These are phyloP conservation scores for Aspergillus kassunensis DNA, from an alignment of 495 filamentous ascomycete genomes.

Conservation along the genomic window DNA sequence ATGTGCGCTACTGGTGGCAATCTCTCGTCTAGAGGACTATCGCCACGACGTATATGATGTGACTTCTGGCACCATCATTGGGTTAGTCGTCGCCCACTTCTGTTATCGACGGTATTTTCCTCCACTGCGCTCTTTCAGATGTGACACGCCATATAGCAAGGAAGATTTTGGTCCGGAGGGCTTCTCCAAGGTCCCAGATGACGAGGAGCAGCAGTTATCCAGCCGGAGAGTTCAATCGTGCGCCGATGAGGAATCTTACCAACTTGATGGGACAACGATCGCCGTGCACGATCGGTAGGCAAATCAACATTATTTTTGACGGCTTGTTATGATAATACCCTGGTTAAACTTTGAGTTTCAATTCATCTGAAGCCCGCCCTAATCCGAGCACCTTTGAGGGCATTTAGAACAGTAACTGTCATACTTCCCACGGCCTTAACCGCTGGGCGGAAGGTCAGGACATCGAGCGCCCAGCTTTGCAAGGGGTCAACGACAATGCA, in stretches of 20 bases:
- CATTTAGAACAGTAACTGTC: no score
- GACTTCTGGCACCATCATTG: slow-evolving; percentile 67
- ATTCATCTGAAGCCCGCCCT: background rate
- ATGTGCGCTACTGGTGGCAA: slow-evolving; percentile 80
- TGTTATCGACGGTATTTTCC: slow-evolving; percentile 75
- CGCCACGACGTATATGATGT: slow-evolving; percentile 95
- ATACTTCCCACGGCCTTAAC: no score
- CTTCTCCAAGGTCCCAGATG: slow-evolving; percentile 42
- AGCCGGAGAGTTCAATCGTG: slow-evolving; percentile 11
- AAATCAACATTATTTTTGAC: background rate
- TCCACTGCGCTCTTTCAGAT: slow-evolving; percentile 40
- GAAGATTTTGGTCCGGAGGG: slow-evolving; percentile 34
- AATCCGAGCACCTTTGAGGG: no score
- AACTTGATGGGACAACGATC: slow-evolving; percentile 20
- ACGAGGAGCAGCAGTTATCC: slow-evolving; percentile 43
- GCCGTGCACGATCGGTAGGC: slow-evolving; percentile 11
- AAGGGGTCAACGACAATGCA: no score
- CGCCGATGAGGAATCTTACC: slow-evolving; percentile 22
- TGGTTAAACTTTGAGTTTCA: background rate
- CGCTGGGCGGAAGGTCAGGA: no score
- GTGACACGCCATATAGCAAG: slow-evolving; percentile 54
- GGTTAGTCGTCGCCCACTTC: slow-evolving; percentile 70
- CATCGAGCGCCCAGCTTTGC: no score
- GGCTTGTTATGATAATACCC: slow-evolving; percentile 17
- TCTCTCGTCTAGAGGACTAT: slow-evolving; percentile 91